Conservation (phyloP, 495 filamentous ascomycete genomes). For the Penicillium longicatenatum region DNA sequence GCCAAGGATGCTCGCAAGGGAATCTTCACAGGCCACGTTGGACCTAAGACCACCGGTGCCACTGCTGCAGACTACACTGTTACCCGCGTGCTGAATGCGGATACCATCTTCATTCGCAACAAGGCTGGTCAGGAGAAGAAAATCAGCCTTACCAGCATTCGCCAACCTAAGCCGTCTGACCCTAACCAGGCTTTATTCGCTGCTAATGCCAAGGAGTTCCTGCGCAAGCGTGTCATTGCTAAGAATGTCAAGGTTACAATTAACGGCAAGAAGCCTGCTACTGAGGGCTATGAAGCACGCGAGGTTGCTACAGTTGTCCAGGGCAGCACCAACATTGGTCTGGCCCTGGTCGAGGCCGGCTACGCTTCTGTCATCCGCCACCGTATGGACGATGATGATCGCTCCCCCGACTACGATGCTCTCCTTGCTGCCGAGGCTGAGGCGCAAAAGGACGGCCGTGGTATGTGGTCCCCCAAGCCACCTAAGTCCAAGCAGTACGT, state of each 20-base stretch:
- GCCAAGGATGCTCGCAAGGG: constrained; percentile 75
- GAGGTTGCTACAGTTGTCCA: constrained; percentile 87
- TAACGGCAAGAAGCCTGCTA: constrained; percentile 89
- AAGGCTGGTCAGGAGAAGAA: constrained; percentile 85
- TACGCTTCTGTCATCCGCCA: constrained; percentile 93
- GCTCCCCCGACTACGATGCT: constrained; percentile 91
- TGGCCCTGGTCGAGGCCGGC: constrained; percentile 85
- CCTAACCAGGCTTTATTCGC: constrained; percentile 82
- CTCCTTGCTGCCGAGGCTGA: constrained; percentile 85
- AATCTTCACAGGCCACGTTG: constrained; percentile 76
- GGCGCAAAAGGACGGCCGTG: constrained; percentile 82
- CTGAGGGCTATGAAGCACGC: constrained; percentile 87
- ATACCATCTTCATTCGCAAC: constrained; percentile 82
- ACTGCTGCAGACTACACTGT: constrained; percentile 77
- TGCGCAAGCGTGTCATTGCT: constrained; percentile 90
- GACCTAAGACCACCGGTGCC: constrained; percentile 53
- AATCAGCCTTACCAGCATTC: constrained; percentile 87
- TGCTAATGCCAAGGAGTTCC: constrained; percentile 93
- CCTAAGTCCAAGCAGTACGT: constrained; percentile 76
- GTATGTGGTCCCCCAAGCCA: constrained; percentile 89
- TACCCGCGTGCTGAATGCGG: constrained; percentile 81
- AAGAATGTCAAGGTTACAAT: constrained; percentile 88
- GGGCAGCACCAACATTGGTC: constrained; percentile 82
- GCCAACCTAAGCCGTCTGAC: constrained; percentile 83
- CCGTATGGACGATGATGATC: constrained; percentile 86